Evolutionary conservation across 768 basidiomycete genomes (phyloP), one percentile per base, ranked within the genome.

Genomic region (Austroboletus eburneus): DNA sequence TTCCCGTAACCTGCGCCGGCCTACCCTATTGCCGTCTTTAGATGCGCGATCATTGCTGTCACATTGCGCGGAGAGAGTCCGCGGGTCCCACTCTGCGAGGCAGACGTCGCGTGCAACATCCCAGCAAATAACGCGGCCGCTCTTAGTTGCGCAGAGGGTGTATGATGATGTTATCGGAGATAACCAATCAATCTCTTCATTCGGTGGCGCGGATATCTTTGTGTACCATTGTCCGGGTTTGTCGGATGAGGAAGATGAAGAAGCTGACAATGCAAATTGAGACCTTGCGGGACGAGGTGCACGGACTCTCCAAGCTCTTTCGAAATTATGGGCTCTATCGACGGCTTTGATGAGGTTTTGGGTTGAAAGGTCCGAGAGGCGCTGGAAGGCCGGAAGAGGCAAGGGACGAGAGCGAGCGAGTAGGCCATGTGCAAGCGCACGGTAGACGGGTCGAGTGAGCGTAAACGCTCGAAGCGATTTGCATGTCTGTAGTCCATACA

Each of bases 91-190:
- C 48, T 85, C 80, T 0, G 81, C 83, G 3, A 86, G 70, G 49
- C 78, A 79, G 14, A 62, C 58, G 41, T 86, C 80, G 3, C 72
- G 71, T 42, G 78, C 77, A 13, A 87, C 78, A 48, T 87, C 83
- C 85, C 85, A 87, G 54, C 85, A 87, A 14, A 87, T 79, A 17
- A 87, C 82, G 55, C 81, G 82, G 5, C 85, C 85, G 40, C 77
- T 80, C 67, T 85, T 85, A 0, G 85, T 87, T 1, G 83, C 81
- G 55, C 83, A 87, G n/a, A 87, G 76, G 4, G 79, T 85, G 56
- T 87, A 87, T 30, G 77, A 81, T 5, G 82, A 82, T 2, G 85
- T 86, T 54, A 87, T 85, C 16, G 85, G 83, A 3, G 83, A 84
- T 5, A 87, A 66, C 85, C 84, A 87, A 51, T 87, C 85, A 13